Percentiles rank a stretch among this genome's conserved stretches.
phyloP scores from a whole-genome alignment of 345 rosid genomes.

The Turnera subulata region DNA sequence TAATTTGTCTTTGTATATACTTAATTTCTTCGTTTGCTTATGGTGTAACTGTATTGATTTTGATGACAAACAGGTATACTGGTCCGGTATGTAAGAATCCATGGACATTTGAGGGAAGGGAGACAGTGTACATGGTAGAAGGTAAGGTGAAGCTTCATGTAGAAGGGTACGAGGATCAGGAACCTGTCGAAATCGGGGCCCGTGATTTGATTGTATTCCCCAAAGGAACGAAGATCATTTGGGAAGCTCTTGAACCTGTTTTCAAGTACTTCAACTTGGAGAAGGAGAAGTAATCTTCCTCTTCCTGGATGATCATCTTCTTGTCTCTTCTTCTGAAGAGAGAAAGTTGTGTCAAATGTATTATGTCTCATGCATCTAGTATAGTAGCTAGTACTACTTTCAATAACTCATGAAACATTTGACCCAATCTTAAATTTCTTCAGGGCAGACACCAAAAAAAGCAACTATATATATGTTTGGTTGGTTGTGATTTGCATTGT shows the following conservation, averaged over 20 bases:
- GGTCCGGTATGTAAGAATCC: slow-evolving; percentile 37
- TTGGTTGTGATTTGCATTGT: too few relatives aligned
- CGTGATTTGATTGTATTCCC: slow-evolving; percentile 50
- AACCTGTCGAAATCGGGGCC: slow-evolving; percentile 35
- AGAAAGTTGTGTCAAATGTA: too few relatives aligned
- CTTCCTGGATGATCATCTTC: too few relatives aligned
- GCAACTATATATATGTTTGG: too few relatives aligned
- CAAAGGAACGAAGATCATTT: slow-evolving; percentile 44
- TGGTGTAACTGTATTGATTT: neutral
- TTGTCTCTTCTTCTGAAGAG: too few relatives aligned
- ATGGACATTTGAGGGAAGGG: slow-evolving; percentile 36
- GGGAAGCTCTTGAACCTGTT: slow-evolving; percentile 41
- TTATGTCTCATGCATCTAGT: too few relatives aligned
- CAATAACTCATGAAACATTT: too few relatives aligned
- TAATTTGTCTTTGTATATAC: neutral
- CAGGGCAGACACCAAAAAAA: too few relatives aligned
- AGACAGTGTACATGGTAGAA: slow-evolving; percentile 42
- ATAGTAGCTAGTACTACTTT: too few relatives aligned
- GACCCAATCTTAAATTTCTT: too few relatives aligned
- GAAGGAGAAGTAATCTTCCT: slow-evolving; percentile 22
- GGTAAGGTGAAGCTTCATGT: slow-evolving; percentile 37
- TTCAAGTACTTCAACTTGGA: slow-evolving; percentile 40
- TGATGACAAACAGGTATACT: slow-evolving; percentile 32
- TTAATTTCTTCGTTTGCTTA: slow-evolving; percentile 3
- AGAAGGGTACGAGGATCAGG: slow-evolving; percentile 39